phyloP scores from a whole-genome alignment of 2,329 filamentous ascomycete genomes.

The Colletotrichum nymphaeae region DNA sequence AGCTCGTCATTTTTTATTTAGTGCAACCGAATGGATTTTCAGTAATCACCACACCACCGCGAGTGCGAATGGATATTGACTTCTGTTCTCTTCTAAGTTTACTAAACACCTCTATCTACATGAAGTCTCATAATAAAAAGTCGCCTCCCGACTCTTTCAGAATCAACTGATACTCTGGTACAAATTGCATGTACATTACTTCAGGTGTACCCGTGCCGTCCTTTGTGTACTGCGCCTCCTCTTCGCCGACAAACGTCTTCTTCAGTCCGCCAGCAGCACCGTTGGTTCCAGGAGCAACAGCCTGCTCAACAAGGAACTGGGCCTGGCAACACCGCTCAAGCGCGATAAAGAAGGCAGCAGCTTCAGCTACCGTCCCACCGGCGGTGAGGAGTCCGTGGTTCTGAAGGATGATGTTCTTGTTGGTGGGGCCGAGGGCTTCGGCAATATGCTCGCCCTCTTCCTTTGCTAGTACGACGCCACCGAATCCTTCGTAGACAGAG shows the following conservation, averaged over 20 bases:
- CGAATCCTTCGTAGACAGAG: conserved; percentile 69
- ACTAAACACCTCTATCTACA: no score
- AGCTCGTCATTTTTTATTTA: no score
- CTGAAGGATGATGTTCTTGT: conserved; percentile 71
- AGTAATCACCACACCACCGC: no score
- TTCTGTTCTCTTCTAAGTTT: background rate
- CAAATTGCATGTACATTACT: conserved; percentile 50
- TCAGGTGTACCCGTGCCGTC: conserved; percentile 39
- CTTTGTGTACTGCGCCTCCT: conserved; percentile 51
- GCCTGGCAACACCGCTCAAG: conserved; percentile 76
- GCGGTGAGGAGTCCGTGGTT: conserved; percentile 79
- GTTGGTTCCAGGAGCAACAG: conserved; percentile 43
- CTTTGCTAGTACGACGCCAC: conserved; percentile 63
- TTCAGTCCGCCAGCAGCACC: conserved; percentile 39
- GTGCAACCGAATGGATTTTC: no score
- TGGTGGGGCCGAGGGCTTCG: conserved; percentile 65
- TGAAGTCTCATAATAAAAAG: conserved; percentile 40
- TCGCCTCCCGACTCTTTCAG: conserved; percentile 45
- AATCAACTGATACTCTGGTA: conserved; percentile 45
- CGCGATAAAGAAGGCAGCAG: conserved; percentile 74
- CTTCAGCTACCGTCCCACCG: conserved; percentile 76
- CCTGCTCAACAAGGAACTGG: conserved; percentile 75
- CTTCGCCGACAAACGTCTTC: conserved; percentile 52
- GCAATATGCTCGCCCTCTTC: conserved; percentile 73
- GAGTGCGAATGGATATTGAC: background rate